Conservation (phyloP, 208 protist species). For the Leishmania amazonensis region DNA sequence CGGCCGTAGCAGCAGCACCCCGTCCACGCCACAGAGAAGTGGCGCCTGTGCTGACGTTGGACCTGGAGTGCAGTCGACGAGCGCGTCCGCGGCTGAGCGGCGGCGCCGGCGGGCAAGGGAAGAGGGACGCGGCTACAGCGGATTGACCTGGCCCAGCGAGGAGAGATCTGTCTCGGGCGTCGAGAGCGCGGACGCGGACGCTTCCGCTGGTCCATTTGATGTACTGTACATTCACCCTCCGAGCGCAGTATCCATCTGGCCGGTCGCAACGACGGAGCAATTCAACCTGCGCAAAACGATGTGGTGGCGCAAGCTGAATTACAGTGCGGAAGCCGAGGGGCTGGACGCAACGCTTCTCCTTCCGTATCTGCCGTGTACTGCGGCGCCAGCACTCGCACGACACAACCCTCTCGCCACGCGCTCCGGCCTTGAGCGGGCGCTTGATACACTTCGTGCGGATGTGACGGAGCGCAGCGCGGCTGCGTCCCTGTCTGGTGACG, state of each 20-base stretch:
- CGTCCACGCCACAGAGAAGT: background rate
- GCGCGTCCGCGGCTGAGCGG: constrained; percentile 25
- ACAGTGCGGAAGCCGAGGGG: constrained; percentile 6
- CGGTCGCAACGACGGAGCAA: constrained; percentile 7
- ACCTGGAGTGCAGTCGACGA: constrained; percentile 1
- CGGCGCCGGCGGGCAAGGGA: constrained; percentile 30
- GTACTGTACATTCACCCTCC: constrained; percentile 33
- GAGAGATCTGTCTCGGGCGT: background rate
- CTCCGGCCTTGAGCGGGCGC: constrained; percentile 17
- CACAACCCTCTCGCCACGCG: constrained; percentile 21
- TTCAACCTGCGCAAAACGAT: constrained; percentile 11
- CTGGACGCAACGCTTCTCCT: constrained; percentile 14
- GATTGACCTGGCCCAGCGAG: constrained; percentile 1
- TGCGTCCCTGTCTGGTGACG: background rate
- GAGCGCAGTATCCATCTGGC: constrained; percentile 5
- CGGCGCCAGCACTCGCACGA: background rate
- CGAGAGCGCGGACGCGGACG: background rate
- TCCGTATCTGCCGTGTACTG: constrained; percentile 25
- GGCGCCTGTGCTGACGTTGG: background rate
- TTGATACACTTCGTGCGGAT: constrained; percentile 22
- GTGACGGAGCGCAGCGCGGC: constrained; percentile 18
- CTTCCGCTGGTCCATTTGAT: constrained; percentile 15
- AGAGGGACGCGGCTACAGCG: constrained; percentile 30
- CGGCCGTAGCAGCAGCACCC: background rate
- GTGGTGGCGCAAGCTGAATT: constrained; percentile 26